Conservation (phyloP, 441 rosid genomes). For the Rhodomyrtus psidioides region DNA sequence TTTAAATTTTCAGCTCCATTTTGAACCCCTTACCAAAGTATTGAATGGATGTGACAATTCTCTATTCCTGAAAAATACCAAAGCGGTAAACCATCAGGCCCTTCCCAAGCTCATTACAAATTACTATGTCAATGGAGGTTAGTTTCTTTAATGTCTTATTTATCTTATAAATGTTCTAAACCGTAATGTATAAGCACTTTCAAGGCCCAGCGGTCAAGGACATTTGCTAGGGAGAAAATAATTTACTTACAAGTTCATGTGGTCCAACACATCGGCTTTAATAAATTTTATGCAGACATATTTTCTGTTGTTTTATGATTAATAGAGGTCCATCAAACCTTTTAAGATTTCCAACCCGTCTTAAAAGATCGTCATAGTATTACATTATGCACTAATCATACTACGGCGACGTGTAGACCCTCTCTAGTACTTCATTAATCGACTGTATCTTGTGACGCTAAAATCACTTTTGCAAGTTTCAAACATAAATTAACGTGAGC, state of each 20-base stretch:
- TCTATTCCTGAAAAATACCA: not conserved
- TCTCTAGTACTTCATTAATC: not conserved
- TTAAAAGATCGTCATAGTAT: not conserved
- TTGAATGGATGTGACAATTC: not conserved
- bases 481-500: not conserved
- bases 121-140: not conserved
- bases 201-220: not conserved
- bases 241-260: not conserved
- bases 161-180: not conserved
- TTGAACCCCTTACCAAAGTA: not conserved
- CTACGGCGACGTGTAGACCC: not conserved
- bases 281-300: not conserved
- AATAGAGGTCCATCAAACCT: too few relatives aligned
- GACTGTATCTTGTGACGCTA: not conserved
- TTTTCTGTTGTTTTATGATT: not conserved
- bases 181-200: not conserved
- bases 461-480: not conserved
- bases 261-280: not conserved
- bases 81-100: not conserved
- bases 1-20: not conserved
- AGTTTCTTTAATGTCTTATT: not conserved
- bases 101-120: not conserved
- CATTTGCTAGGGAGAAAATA: not conserved
- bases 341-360: not conserved
- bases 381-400: not conserved